Conservation (phyloP, 1,284 basidiomycete genomes). For the Tylopilus sp. region DNA sequence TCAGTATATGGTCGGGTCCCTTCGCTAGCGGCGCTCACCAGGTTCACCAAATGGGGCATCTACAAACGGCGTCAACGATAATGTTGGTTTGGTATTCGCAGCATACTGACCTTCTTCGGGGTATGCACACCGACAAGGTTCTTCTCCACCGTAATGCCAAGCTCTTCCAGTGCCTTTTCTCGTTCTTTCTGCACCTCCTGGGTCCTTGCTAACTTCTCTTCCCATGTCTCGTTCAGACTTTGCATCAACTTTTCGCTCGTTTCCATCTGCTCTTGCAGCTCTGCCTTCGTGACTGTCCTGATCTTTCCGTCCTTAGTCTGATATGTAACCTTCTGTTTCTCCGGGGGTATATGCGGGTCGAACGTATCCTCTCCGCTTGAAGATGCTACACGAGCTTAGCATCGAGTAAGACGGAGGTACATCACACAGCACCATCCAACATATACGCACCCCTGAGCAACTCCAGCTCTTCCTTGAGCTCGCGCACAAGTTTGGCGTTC, state of each 20-base stretch:
- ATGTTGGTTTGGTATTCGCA: conserved; percentile 4
- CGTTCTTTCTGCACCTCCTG: conserved; percentile 95
- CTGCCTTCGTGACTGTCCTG: conserved; percentile 95
- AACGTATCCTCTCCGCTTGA: conserved; percentile 70
- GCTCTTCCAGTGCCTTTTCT: conserved; percentile 94
- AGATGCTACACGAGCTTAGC: conserved; percentile 66
- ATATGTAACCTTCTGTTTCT: conserved; percentile 95
- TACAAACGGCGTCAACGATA: conserved; percentile 31
- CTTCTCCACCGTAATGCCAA: conserved; percentile 97
- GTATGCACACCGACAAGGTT: conserved; percentile 94
- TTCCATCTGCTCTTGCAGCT: conserved; percentile 95
- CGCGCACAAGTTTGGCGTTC: conserved; percentile 96
- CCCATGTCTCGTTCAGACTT: conserved; percentile 96
- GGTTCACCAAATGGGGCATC: conserved; percentile 94
- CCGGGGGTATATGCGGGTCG: conserved; percentile 86
- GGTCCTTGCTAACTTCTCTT: conserved; percentile 90
- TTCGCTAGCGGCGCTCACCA: conserved; percentile 52
- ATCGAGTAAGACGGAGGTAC: conserved; percentile 8
- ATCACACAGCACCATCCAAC: not conserved
- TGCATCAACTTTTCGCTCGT: conserved; percentile 97
- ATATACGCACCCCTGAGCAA: conserved; percentile 65
- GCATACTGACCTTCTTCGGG: conserved; percentile 79
- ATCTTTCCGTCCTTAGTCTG: conserved; percentile 91
- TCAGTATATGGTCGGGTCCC: conserved; percentile 17
- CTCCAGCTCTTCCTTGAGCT: conserved; percentile 97